Evolutionary conservation across 2,329 filamentous ascomycete species (phyloP), one percentile per base, ranked within the genome.

Genomic region (Fusarium buharicum): DNA sequence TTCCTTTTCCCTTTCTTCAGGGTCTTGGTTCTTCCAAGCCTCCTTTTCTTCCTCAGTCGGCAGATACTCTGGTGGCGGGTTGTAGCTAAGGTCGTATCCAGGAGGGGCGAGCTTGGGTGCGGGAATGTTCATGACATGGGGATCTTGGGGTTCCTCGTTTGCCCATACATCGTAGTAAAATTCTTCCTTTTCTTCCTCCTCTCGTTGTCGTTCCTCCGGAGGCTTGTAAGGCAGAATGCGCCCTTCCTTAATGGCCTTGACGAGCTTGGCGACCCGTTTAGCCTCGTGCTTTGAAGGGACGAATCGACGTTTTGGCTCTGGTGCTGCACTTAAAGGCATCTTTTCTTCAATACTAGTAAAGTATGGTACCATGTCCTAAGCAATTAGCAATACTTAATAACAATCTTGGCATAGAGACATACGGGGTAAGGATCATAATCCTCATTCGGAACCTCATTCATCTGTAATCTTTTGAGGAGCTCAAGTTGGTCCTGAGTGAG

Each of bases 271-370:
- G 47, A 99, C 87, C 54, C 93, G 87, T 81, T 97, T 97, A 28
- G 92, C 90, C 77, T 99, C 95, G 76, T 99, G 92, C 78, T 97
- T 98, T 41, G 94, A 98, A 7, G 96, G 95, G 10, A 99, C 81
- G 75, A 98, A 99, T 69, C 95, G 89, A 64, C 95, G 86, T 80
- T 99, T 99, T 1, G 95, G 95, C 74, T 99, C 95, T 7, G 95
- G 95, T 1, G 95, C 95, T 40, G 93, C 90, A 73, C 92, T 97
- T 54, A 99, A 77, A 13, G 95, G 95, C 93, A 99, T 98, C 62
- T 90, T 88, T 78, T 99, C 95, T 73, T 90, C 85, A 70, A 93
- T 89, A 64, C 91, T 90, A 11, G 92, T 95, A 76, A 98, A 99
- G 81, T 93, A 99, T 70, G 97, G 93, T 7, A 99, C 86, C 74